Percentiles rank a stretch among this genome's conserved stretches.
Evolutionary conservation across 768 basidiomycete genomes (phyloP).

Genomic region (Psilocybe subaeruginosa): DNA sequence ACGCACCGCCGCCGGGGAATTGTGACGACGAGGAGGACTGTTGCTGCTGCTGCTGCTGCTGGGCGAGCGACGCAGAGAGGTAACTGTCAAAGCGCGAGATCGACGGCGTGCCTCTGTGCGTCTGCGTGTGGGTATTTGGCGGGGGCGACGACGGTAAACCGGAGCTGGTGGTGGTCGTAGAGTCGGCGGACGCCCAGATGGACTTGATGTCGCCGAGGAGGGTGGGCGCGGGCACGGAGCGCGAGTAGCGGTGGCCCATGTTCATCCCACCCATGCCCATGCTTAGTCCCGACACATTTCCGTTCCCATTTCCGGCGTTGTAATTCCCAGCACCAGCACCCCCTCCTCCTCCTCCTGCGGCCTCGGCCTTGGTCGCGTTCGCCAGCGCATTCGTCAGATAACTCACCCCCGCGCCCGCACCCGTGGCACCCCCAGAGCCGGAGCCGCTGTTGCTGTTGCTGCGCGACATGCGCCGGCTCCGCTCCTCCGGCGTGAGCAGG

Average conservation of each 20-base stretch:
- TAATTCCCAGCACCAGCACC: too few relatives aligned
- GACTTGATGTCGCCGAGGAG: slow-evolving; percentile 76
- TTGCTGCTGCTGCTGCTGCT: not conserved
- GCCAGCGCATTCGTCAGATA: slow-evolving; percentile 23
- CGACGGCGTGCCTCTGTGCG: slow-evolving; percentile 49
- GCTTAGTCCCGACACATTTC: too few relatives aligned
- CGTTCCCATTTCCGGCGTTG: too few relatives aligned
- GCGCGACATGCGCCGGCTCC: slow-evolving; percentile 79
- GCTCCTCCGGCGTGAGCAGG: slow-evolving; percentile 86
- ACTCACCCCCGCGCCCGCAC: not conserved
- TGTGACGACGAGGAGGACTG: slow-evolving; percentile 4
- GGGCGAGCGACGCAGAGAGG: not conserved
- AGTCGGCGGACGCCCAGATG: slow-evolving; percentile 70
- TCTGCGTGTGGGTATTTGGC: slow-evolving; percentile 43
- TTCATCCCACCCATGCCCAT: slow-evolving; percentile 9
- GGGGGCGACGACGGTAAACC: slow-evolving; percentile 36
- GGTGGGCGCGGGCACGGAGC: slow-evolving; percentile 79
- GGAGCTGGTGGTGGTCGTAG: slow-evolving; percentile 10
- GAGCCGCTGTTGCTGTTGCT: slow-evolving; percentile 54
- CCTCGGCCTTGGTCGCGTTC: slow-evolving; percentile 4
- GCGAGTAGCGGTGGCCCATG: slow-evolving; percentile 73
- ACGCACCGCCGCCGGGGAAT: slow-evolving; percentile 25
- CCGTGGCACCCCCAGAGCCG: slow-evolving; percentile 12
- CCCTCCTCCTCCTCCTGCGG: slow-evolving; percentile 11
- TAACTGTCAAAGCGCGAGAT: slow-evolving; percentile 20